These are phyloP conservation scores for Litchi chinensis DNA, from an alignment of 345 rosid genomes.

Conservation along the genomic window DNA sequence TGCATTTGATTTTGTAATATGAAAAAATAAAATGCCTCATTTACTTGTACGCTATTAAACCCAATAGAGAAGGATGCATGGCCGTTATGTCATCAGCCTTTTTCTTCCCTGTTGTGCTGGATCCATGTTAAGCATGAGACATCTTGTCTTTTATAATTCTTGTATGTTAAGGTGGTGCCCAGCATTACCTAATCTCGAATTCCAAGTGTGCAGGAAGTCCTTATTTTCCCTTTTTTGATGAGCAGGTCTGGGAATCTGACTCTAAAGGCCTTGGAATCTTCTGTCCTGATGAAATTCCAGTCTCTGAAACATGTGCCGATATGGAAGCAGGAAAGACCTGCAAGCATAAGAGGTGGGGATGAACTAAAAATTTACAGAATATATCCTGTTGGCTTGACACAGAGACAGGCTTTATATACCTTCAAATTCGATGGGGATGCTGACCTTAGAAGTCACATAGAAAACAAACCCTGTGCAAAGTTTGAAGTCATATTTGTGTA, in stretches of 20 bases:
- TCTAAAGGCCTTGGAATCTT: slow-evolving; percentile 55
- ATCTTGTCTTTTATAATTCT: no score
- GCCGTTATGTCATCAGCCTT: neutral
- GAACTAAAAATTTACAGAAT: slow-evolving; percentile 63
- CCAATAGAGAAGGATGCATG: neutral
- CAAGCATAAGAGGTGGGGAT: slow-evolving; percentile 66
- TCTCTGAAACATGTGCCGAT: slow-evolving; percentile 62
- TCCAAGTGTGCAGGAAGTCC: neutral
- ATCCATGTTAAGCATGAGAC: neutral
- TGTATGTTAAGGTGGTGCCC: neutral
- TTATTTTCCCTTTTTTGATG: slow-evolving; percentile 14
- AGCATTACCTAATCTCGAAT: neutral
- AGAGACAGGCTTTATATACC: slow-evolving; percentile 77
- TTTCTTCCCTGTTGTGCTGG: neutral
- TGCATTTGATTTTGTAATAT: neutral
- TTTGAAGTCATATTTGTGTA: slow-evolving; percentile 84
- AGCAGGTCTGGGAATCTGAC: slow-evolving; percentile 61
- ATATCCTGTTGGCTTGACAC: slow-evolving; percentile 87
- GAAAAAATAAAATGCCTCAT: neutral
- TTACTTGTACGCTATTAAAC: neutral
- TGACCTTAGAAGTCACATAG: slow-evolving; percentile 58
- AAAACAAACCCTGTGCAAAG: slow-evolving; percentile 71
- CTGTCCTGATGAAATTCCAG: slow-evolving; percentile 64
- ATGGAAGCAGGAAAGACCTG: slow-evolving; percentile 90
- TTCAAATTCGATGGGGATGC: slow-evolving; percentile 64